phyloP scores from a whole-genome alignment of 139 green algal species.

The Micractinium sp. region DNA sequence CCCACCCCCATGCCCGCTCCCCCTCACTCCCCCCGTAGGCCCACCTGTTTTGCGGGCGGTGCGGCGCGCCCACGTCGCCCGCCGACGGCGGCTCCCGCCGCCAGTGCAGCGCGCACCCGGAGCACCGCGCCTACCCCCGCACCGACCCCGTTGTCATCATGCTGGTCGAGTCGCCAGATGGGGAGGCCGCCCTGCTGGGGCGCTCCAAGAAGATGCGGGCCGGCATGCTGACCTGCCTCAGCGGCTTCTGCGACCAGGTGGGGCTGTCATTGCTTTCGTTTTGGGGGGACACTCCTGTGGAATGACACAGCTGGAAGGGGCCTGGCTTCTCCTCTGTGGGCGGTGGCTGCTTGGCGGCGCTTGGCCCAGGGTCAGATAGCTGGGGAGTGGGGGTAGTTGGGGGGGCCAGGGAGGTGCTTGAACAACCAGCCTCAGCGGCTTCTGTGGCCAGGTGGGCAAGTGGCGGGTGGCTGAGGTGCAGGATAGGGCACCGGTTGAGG shows the following conservation, averaged over 20 bases:
- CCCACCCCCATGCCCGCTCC: background rate
- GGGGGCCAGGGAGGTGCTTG: too few species aligned
- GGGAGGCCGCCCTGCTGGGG: constrained; percentile 70
- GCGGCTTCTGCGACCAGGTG: background rate
- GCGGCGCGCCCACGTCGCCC: constrained; percentile 57
- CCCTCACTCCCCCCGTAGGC: constrained; percentile 43
- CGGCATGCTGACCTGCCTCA: constrained; percentile 71
- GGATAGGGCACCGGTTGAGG: too few species aligned
- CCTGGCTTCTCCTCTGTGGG: too few species aligned
- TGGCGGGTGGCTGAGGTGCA: too few species aligned
- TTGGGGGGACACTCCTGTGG: too few species aligned
- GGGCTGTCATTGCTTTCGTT: too few species aligned
- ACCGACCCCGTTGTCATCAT: constrained; percentile 88
- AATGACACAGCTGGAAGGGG: too few species aligned
- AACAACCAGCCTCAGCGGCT: too few species aligned
- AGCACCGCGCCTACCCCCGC: constrained; percentile 78
- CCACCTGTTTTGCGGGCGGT: constrained; percentile 71
- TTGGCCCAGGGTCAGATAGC: too few species aligned
- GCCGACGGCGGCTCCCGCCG: constrained; percentile 70
- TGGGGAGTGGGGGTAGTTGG: too few species aligned
- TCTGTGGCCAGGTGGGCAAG: too few species aligned
- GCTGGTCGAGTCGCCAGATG: constrained; percentile 79
- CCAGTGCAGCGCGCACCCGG: constrained; percentile 54
- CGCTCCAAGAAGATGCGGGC: constrained; percentile 54
- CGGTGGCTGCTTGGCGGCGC: too few species aligned